Conservation (phyloP, 1,284 basidiomycete genomes). For the Chalciporus sp. region DNA sequence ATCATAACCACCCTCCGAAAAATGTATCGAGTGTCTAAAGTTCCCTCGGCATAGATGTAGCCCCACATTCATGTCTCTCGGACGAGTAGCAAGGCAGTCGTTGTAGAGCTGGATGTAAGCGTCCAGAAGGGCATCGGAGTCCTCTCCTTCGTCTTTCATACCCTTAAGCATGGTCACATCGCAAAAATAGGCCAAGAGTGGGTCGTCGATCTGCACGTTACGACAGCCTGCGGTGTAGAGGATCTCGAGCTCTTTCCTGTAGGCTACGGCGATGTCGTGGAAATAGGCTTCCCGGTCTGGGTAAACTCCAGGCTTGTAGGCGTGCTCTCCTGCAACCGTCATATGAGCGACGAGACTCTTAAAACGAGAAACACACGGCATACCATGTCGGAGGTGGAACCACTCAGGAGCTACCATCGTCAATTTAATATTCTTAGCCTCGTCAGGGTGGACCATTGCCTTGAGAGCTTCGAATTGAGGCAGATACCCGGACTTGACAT, state of each 20-base stretch:
- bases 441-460: conserved; percentile 54
- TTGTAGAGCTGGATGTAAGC: conserved; percentile 75
- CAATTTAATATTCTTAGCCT: conserved; percentile 69
- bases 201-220: conserved; percentile 77
- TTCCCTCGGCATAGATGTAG: conserved; percentile 83
- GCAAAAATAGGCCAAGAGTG: conserved; percentile 71
- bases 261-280: conserved; percentile 69
- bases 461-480: conserved; percentile 64
- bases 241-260: conserved; percentile 70
- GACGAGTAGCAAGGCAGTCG: conserved; percentile 58
- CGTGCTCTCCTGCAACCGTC: conserved; percentile 21
- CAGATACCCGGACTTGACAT: conserved; percentile 65
- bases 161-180: conserved; percentile 59
- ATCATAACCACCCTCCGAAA: conserved; percentile 75
- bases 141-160: conserved; percentile 61
- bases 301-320: conserved; percentile 19
- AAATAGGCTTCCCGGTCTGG: conserved; percentile 64
- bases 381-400: conserved; percentile 75
- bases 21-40: conserved; percentile 67
- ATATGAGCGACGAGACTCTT: background rate
- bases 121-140: conserved; percentile 65
- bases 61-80: conserved; percentile 66
- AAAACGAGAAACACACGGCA: background rate
- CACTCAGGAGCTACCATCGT: conserved; percentile 77
- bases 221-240: conserved; percentile 76